These are phyloP conservation scores for Paspalum notatum DNA, from an alignment of 176 grass and related monocot species.

Conservation along the genomic window DNA sequence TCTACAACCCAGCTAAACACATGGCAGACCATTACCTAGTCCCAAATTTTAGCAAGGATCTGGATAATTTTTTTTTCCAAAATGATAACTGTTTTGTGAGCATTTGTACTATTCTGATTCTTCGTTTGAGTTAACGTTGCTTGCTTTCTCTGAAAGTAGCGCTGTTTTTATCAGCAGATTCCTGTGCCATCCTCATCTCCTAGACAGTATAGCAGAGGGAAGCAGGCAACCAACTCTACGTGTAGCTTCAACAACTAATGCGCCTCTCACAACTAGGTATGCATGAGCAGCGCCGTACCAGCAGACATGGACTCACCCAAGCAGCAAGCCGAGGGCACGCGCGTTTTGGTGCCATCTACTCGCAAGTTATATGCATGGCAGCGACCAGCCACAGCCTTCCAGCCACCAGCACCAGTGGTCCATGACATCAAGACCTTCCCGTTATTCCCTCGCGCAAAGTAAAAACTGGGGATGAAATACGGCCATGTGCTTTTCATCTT, in stretches of 20 bases:
- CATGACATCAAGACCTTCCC: not conserved
- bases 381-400: not conserved
- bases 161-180: not conserved
- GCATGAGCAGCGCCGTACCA: not conserved
- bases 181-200: not conserved
- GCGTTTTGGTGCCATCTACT: constrained; percentile 27
- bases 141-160: not conserved
- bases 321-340: constrained; percentile 4
- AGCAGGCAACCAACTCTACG: not conserved
- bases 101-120: not conserved
- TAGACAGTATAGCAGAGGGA: not conserved
- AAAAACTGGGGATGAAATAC: not conserved
- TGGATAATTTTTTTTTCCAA: not conserved
- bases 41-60: not conserved
- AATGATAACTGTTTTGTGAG: no score
- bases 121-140: not conserved
- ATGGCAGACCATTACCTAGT: not conserved
- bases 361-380: not conserved
- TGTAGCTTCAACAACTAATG: constrained; percentile 13
- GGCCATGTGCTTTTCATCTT: no score
- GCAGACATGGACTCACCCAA: not conserved
- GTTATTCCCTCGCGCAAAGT: not conserved
- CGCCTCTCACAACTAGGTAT: not conserved
- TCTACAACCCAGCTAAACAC: not conserved
- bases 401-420: constrained; percentile 8